A percentile compares a stretch with the other conserved stretches of the same genome.
These are phyloP conservation scores for Acacia confusa DNA, from an alignment of 306 rosid genomes.

Conservation along the genomic window DNA sequence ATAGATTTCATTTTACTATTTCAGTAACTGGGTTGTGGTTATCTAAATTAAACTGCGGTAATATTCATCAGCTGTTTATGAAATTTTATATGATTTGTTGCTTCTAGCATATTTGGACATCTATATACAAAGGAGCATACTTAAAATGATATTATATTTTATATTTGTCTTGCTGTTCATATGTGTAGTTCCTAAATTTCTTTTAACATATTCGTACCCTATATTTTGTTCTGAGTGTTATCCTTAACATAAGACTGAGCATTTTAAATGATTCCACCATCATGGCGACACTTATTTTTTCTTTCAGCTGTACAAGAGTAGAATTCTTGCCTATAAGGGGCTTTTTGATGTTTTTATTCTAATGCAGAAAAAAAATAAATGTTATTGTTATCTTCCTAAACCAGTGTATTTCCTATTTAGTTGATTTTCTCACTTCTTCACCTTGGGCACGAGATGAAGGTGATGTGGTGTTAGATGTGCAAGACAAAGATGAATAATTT, in stretches of 20 bases:
- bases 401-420: not conserved
- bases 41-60: not conserved
- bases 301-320: not conserved
- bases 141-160: not conserved
- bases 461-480: slow-evolving; percentile 11
- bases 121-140: not conserved
- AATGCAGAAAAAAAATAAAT: not conserved
- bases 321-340: not conserved
- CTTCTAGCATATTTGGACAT: not conserved
- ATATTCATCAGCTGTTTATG: not conserved
- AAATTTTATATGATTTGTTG: not conserved
- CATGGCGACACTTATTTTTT: not conserved
- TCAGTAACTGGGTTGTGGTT: not conserved
- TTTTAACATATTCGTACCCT: not conserved
- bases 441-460: not conserved
- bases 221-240: not conserved
- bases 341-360: not conserved
- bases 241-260: not conserved
- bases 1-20: not conserved
- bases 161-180: slow-evolving; percentile 2
- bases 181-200: not conserved
- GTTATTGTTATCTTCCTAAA: not conserved
- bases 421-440: slow-evolving; percentile 10
- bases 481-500: not conserved
- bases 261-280: not conserved